Base-by-base conservation (phyloP, 768 basidiomycete species). In the Mycena latifolia region DNA sequence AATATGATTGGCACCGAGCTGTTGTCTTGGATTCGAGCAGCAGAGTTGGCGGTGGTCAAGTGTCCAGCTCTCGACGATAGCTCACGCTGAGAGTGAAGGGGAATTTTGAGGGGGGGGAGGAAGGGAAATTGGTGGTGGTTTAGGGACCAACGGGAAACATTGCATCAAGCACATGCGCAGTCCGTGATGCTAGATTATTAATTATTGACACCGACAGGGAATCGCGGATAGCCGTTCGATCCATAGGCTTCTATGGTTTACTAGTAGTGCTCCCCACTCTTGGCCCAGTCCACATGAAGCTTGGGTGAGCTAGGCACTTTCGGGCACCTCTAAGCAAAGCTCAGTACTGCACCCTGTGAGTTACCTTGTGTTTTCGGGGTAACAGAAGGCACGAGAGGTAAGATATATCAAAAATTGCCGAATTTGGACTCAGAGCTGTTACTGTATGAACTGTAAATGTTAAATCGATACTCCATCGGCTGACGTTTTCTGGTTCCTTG, bases 391-490 rank as follows among this genome's bases (percentile, higher is more conserved):
- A 28, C 37, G 15, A 39, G 37, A 25, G 39, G 15, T 6, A 31
- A 29, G 33, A 14, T 14, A 35, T 29, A 55, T 56, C 54, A 63
- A 41, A 47, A 63, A 43, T 55, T 55, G 29, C 61, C 61, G 1
- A 27, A 54, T 55, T 56, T 50, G 55, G 54, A 43, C 7, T 3
- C 10, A 55, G 29, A 29, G 61, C 61, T 63, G 61, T 63, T 22
- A 55, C 4, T 27, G 7, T 24, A 46, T 18, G 41, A 24, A 15
- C 6, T 5, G 6, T 27, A 25, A 45, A 54, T 8, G 22, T 20
- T 41, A 53, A 61, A 24, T 7, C 33, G 1, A 54, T 33, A 47
- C 17, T 29, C 45, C 35, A 41, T 46, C 33, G 20, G 35, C 27
- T 24, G 33, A 31, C 35, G 33, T 18, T 58, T 37, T 8, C 57